Evolutionary conservation across 2,329 filamentous ascomycete genomes (phyloP), one percentile per base, ranked within the genome.

Genomic region (Penicillium sumatraense): DNA sequence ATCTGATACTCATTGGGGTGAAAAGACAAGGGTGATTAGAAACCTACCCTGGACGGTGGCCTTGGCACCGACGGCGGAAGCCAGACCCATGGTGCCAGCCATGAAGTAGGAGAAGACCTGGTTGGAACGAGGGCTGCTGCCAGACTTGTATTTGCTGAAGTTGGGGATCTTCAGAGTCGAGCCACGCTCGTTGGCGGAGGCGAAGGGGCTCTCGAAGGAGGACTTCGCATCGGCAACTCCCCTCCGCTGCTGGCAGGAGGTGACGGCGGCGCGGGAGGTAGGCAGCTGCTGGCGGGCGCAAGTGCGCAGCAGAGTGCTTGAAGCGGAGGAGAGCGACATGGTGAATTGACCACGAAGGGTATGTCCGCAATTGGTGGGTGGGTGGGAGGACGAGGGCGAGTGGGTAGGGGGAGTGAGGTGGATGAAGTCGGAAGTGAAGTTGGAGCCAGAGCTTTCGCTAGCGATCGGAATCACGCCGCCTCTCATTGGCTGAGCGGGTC

Each of bases 81-180:
- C 84, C 72, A 95, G 89, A 74, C 95, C 95, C 84, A 99, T 89
- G 53, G 91, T 88, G 70, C 95, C 95, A 65, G 96, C 95, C 91
- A 98, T 96, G 81, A 99, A 98, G 86, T 99, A 99, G 71, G 88
- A 87, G 78, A 96, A 95, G 67, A 96, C 82, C 82, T 93, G 89
- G 81, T 96, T 96, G 71, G 83, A 82, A 66, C 81, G 84, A 76
- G 88, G 82, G 67, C 80, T 79, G 64, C 81, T 80, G 75, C 86
- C 87, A 78, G 85, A 88, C 79, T 87, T 82, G 83, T 99, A 99
- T 76, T 92, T 89, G 76, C 86, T 86, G 79, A 96, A 98, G 80
- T 90, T 87, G 67, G 95, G 95, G 72, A 98, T 89, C 78, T 89
- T 86, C 76, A 83, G 87, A 67, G 83, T 85, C 49, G 81, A 71